A percentile compares a stretch with the other conserved stretches of the same genome.
These are phyloP conservation scores for Penicillium herquei DNA, from an alignment of 495 filamentous ascomycete species.

Conservation along the genomic window DNA sequence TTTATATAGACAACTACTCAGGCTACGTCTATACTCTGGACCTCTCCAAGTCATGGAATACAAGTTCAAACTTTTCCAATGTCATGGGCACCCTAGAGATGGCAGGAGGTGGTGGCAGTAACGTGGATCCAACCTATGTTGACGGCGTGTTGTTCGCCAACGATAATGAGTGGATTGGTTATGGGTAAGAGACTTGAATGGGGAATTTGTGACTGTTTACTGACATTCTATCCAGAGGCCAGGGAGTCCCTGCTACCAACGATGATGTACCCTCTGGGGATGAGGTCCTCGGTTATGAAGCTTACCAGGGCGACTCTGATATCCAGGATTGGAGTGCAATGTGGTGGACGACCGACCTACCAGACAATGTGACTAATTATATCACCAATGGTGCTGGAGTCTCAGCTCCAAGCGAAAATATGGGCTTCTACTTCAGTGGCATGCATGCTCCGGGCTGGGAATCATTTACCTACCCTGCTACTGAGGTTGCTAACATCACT, in stretches of 20 bases:
- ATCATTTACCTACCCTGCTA: constrained; percentile 32
- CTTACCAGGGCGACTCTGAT: constrained; percentile 47
- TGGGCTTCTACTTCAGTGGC: constrained; percentile 71
- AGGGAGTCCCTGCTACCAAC: too few species aligned
- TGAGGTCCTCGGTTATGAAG: constrained; percentile 39
- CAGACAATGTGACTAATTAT: constrained; percentile 55
- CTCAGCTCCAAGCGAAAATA: constrained; percentile 68
- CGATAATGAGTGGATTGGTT: constrained; percentile 54
- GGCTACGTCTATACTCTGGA: constrained; percentile 43
- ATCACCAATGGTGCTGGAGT: constrained; percentile 63
- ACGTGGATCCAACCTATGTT: constrained; percentile 56
- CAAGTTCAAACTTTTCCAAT: constrained; percentile 17
- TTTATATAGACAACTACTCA: constrained; percentile 47
- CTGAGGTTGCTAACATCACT: constrained; percentile 27
- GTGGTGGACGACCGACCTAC: constrained; percentile 37
- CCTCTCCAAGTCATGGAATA: constrained; percentile 48
- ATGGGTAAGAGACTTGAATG: constrained; percentile 21
- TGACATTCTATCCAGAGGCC: too few species aligned
- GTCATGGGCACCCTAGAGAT: constrained; percentile 33
- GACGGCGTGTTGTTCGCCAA: constrained; percentile 69
- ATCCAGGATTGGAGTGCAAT: constrained; percentile 37
- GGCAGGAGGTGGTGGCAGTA: constrained; percentile 46
- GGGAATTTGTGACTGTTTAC: too few species aligned
- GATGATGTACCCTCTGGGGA: background rate
- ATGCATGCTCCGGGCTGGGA: constrained; percentile 48